phyloP scores from a whole-genome alignment of 2,329 filamentous ascomycete genomes.

The Chaetoscypha palmicola region DNA sequence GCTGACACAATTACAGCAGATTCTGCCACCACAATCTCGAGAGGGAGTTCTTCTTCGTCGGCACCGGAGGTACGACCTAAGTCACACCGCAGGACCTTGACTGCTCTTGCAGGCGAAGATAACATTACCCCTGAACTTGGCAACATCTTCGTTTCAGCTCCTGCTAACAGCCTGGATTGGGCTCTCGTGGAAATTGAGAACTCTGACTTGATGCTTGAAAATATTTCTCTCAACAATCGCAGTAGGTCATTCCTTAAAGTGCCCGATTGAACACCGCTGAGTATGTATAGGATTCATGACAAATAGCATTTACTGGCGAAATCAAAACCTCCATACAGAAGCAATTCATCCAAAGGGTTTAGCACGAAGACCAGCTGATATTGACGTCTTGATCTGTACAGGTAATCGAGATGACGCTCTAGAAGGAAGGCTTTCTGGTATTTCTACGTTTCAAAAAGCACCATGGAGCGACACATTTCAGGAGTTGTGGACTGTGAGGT shows the following conservation, averaged over 20 bases:
- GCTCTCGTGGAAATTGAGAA: conserved; percentile 11
- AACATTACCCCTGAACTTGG: conserved; percentile 9
- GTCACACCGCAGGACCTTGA: not conserved
- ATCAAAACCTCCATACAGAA: conserved; percentile 6
- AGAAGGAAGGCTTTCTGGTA: conserved; percentile 7
- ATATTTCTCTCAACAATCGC: conserved; percentile 10
- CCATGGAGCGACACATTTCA: conserved; percentile 8
- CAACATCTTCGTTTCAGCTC: conserved; percentile 9
- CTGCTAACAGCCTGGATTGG: conserved; percentile 8
- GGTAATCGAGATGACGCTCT: conserved; percentile 10
- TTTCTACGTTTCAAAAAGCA: conserved; percentile 7
- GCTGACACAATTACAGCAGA: not conserved
- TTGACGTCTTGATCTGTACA: conserved; percentile 12
- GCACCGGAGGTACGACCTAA: not conserved
- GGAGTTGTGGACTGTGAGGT: conserved; percentile 11
- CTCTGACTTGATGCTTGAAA: conserved; percentile 8
- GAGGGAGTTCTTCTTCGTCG: conserved; percentile 4
- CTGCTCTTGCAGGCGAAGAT: conserved; percentile 1
- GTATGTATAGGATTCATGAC: conserved; percentile 7
- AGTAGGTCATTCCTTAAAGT: not conserved
- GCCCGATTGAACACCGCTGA: not conserved
- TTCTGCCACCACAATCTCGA: not conserved
- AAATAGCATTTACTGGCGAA: conserved; percentile 10
- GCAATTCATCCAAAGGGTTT: conserved; percentile 9
- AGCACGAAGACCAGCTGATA: conserved; percentile 5